These are phyloP conservation scores for Zygoascus hellenicus DNA, from an alignment of 1,139 yeast genomes.

Conservation along the genomic window DNA sequence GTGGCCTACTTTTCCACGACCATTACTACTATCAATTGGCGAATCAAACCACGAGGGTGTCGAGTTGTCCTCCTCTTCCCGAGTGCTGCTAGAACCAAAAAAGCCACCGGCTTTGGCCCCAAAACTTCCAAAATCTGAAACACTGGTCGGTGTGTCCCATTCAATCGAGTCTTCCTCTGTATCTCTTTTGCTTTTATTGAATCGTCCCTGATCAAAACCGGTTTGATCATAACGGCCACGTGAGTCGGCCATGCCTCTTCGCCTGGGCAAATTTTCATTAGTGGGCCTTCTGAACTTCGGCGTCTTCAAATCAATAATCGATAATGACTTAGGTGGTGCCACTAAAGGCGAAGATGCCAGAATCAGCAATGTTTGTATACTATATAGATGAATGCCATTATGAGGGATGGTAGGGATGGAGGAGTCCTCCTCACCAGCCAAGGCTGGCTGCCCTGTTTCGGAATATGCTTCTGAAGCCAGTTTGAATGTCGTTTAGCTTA, in stretches of 20 bases:
- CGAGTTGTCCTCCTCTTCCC: conserved; percentile 9
- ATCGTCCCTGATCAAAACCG: background rate
- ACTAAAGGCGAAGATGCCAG: conserved; percentile 23
- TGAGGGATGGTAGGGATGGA: background rate
- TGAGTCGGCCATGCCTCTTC: background rate
- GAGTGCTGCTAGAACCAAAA: conserved; percentile 7
- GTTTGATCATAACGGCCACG: background rate
- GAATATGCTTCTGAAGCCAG: conserved; percentile 1
- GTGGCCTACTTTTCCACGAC: conserved; percentile 8
- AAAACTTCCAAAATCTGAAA: conserved; percentile 5
- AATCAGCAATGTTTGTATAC: conserved; percentile 16
- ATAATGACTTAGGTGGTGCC: conserved; percentile 15
- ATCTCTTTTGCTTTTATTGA: conserved; percentile 7
- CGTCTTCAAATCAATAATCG: conserved; percentile 11
- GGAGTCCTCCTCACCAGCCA: background rate
- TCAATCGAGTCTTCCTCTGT: background rate
- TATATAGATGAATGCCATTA: conserved; percentile 12
- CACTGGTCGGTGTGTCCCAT: conserved; percentile 9
- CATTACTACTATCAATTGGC: conserved; percentile 3
- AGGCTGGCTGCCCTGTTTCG: background rate
- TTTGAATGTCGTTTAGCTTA: background rate
- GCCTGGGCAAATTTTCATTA: background rate
- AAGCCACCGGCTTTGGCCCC: conserved; percentile 7
- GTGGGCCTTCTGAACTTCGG: background rate
- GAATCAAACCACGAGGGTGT: conserved; percentile 9